phyloP scores from a whole-genome alignment of 2,329 filamentous ascomycete species.

The Trematosphaeria pertusa region DNA sequence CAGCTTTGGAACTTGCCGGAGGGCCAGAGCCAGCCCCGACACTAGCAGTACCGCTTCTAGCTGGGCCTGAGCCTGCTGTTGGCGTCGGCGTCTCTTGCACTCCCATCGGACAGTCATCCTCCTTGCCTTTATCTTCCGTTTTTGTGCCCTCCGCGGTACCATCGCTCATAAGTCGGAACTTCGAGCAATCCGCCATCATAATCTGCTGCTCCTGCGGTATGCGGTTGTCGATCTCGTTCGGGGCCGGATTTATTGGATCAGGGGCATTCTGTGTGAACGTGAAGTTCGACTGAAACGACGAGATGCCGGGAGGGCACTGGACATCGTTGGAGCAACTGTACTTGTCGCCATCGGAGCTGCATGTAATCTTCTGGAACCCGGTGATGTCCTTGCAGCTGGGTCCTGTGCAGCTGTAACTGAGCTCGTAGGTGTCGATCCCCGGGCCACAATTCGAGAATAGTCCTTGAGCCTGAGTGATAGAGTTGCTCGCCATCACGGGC shows the following conservation, averaged over 20 bases:
- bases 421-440: conserved; percentile 22
- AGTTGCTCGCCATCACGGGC: conserved; percentile 10
- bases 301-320: conserved; percentile 23
- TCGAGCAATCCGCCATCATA: conserved; percentile 19
- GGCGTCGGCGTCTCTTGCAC: conserved; percentile 18
- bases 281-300: conserved; percentile 29
- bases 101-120: conserved; percentile 6
- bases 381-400: conserved; percentile 25
- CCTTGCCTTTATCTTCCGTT: conserved; percentile 12
- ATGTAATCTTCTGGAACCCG: conserved; percentile 25
- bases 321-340: conserved; percentile 27
- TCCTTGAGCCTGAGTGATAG: conserved; percentile 19
- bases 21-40: background rate
- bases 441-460: conserved; percentile 27
- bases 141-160: conserved; percentile 29
- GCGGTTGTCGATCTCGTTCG: conserved; percentile 19
- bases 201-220: conserved; percentile 28
- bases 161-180: conserved; percentile 27
- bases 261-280: conserved; percentile 31
- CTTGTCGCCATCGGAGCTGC: conserved; percentile 20
- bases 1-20: background rate
- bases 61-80: conserved; percentile 3
- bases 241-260: conserved; percentile 25
- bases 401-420: conserved; percentile 28
- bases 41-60: background rate